phyloP scores from a whole-genome alignment of 768 basidiomycete species.

The Lactarius akahatsu region DNA sequence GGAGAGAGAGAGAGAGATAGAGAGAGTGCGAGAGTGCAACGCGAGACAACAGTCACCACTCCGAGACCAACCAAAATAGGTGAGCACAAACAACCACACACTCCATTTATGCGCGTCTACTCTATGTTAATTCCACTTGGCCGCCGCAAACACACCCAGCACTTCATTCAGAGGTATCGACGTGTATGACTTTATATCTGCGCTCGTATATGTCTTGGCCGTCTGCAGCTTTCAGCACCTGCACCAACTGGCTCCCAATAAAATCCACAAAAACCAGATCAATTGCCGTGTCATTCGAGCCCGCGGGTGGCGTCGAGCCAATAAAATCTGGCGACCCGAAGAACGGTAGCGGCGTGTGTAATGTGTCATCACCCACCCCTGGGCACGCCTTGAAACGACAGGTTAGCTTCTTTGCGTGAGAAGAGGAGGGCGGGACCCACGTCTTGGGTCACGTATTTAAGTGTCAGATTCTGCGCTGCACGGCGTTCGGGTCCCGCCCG shows the following conservation, averaged over 20 bases:
- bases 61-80: not conserved
- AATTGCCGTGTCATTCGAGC: conserved; percentile 50
- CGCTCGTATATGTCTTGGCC: conserved; percentile 46
- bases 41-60: not conserved
- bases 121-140: conserved; percentile 33
- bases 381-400: conserved; percentile 54
- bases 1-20: not conserved
- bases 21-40: not conserved
- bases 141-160: conserved; percentile 57
- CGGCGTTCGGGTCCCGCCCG: conserved; percentile 40
- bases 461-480: conserved; percentile 52
- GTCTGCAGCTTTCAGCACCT: conserved; percentile 54
- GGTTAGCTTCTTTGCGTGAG: not conserved
- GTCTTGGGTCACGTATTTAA: conserved; percentile 75
- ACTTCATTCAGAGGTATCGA: conserved; percentile 49
- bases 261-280: conserved; percentile 80
- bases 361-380: conserved; percentile 71
- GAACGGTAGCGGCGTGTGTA: conserved; percentile 60
- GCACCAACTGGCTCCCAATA: conserved; percentile 52
- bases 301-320: conserved; percentile 51
- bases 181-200: conserved; percentile 58
- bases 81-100: not conserved
- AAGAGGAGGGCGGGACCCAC: conserved; percentile 39
- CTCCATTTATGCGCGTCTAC: not conserved
- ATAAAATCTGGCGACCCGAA: conserved; percentile 58